Base-by-base conservation (phyloP, 2,329 filamentous ascomycete genomes). In the Rutstroemia sp. region DNA sequence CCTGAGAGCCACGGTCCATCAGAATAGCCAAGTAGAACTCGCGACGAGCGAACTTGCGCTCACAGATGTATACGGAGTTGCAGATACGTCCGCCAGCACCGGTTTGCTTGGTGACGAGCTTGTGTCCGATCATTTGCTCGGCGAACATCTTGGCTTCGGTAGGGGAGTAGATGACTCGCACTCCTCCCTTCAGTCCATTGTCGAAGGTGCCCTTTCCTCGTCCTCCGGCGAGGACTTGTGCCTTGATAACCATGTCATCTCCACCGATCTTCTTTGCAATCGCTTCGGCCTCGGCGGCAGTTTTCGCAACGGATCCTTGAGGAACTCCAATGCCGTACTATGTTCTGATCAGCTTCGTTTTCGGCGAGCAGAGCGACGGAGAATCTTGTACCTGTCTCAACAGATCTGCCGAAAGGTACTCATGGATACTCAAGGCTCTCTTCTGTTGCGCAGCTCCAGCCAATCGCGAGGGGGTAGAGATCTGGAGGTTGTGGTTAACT, bases 201-300 rank as follows among this genome's bases (percentile, higher is more conserved):
- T 96, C 91, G 72, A 99, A 99, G 68, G 85, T 87, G 67, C 94
- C 94, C 82, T 99, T 99, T 77, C 94, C 94, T 79, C 94, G 88
- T 64, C 94, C 94, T 76, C 94, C 94, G 61, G 94, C 94, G 62
- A 99, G 88, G 60, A 99, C 94, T 80, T 99, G 94, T 61, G 94
- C 94, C 84, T 99, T 99, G 83, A 99, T 97, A 67, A 99, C 94
- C 84, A 96, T 92, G 74, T 99, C 94, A 72, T 95, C 92, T 68
- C 82, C 87, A 79, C 90, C 88, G 70, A 99, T 94, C 64, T 86
- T 78, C 78, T 92, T 92, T 58, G 94, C 94, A 69, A 97, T 83
- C 68, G 83, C 79, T 82, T 96, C 92, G 65, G 94, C 94, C 80
- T 97, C 94, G 69, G 86, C 83, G 48, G 88, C 83, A 61, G 78